phyloP scores from a whole-genome alignment of 192 early-diverging fungal genomes.

The Glomus cerebriforme region DNA sequence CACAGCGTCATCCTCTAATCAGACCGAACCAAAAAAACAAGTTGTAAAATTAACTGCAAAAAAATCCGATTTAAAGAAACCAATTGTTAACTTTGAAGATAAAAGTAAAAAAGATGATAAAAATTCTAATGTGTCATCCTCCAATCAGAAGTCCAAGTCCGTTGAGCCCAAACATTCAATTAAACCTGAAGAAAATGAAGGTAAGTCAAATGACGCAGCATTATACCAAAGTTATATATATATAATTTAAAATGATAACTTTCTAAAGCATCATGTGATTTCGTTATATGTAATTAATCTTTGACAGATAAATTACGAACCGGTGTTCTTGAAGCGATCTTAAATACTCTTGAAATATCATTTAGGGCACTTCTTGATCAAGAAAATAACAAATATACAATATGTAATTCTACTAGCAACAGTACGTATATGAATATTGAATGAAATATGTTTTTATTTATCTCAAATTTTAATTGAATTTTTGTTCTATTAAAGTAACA shows the following conservation, averaged over 20 bases:
- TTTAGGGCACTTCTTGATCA: not conserved
- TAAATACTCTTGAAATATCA: not conserved
- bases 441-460: not conserved
- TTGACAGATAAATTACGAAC: not conserved
- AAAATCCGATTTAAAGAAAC: too few species aligned
- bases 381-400: not conserved
- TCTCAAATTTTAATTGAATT: not conserved
- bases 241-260: too few species aligned
- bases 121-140: not conserved
- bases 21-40: too few species aligned
- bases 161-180: not conserved
- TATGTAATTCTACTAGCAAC: not conserved
- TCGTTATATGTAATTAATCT: not conserved
- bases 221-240: too few species aligned
- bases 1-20: too few species aligned
- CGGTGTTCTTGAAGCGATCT: not conserved
- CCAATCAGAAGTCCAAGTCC: not conserved
- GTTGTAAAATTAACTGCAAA: too few species aligned
- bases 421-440: not conserved
- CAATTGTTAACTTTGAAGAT: not conserved
- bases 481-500: not conserved
- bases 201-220: too few species aligned
- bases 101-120: not conserved
- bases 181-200: too few species aligned
- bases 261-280: too few species aligned